Evolutionary conservation across 106 monocot species (phyloP), one percentile per base, ranked within the genome.

Genomic region (Agapanthus africanus): DNA sequence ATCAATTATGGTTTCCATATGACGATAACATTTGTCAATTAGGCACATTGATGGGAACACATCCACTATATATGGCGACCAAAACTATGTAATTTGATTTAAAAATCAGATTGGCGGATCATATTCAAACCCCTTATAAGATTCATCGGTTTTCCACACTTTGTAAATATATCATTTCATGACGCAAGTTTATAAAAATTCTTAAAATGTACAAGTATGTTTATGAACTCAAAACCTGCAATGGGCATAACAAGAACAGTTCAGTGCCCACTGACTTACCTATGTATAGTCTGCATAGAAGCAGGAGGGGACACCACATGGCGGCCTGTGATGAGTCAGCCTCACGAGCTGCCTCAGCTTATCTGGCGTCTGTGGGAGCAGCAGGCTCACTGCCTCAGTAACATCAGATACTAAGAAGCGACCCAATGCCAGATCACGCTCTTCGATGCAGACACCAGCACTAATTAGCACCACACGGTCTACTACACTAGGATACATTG

Each of bases 381-480:
- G 65, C 46, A 94, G 73, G 7, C 66, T 42, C 0, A 71, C 82
- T 0, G 90, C 93, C 59, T 90, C 80, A 30, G 39, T 54, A 38
- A 82, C 40, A 34, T 94, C 82, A 13, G 60, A 51, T 59, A 94
- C 90, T 28, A 77, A 79, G 38, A 94, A 94, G 59, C 90, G 46
- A 41, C 89, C 89, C 11, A 73, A 59, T 18, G 36, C 66, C 44
- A 94, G 66, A 73, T 94, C 93, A 41, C 46, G 56, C 76, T 94
- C 87, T 65, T 94, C 87, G 42, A 94, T 59, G 66, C 87, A 87
- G 15, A 94, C 90, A 67, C 90, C 93, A 36, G 87, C 78, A 63
- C 80, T 82, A 22, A 84, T 71, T 2, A 94, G 75, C 37, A 83
- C 83, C 68, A 84, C 70, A 26, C 77, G 75, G 63, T 86, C 88